Percentiles rank a stretch among this genome's conserved stretches.
These are phyloP conservation scores for Leucocoprinus leucothites DNA, from an alignment of 768 basidiomycete species.

Conservation along the genomic window DNA sequence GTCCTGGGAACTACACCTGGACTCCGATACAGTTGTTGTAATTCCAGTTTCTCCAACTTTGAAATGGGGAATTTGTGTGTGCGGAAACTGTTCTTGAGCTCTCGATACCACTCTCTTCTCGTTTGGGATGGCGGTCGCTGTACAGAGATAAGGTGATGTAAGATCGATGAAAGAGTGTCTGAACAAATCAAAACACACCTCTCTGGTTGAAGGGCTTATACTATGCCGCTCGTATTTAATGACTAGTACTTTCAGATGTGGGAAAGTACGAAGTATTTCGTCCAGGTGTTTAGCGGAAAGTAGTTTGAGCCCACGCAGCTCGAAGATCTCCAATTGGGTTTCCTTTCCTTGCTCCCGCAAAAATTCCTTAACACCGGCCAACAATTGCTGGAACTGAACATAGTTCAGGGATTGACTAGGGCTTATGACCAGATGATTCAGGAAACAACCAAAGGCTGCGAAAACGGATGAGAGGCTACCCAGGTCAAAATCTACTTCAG, in stretches of 20 bases:
- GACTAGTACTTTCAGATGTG: background rate
- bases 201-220: background rate
- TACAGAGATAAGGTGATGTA: no score
- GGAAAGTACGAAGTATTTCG: background rate
- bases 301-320: background rate
- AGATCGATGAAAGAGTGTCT: no score
- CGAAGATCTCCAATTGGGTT: background rate
- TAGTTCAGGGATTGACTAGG: background rate
- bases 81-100: no score
- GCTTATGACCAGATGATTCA: background rate
- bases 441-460: background rate
- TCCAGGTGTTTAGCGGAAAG: background rate
- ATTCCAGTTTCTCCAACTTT: no score
- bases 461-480: background rate
- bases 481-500: background rate
- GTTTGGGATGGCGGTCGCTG: no score
- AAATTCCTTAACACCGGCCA: background rate
- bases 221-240: background rate
- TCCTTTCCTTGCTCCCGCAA: background rate
- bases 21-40: no score
- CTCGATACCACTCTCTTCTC: no score
- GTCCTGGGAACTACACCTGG: no score
- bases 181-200: no score
- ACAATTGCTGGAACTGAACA: background rate
- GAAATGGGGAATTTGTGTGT: no score